Evolutionary conservation across 495 filamentous ascomycete species (phyloP), one percentile per base, ranked within the genome.

Genomic region (Lepidopterella palustris): DNA sequence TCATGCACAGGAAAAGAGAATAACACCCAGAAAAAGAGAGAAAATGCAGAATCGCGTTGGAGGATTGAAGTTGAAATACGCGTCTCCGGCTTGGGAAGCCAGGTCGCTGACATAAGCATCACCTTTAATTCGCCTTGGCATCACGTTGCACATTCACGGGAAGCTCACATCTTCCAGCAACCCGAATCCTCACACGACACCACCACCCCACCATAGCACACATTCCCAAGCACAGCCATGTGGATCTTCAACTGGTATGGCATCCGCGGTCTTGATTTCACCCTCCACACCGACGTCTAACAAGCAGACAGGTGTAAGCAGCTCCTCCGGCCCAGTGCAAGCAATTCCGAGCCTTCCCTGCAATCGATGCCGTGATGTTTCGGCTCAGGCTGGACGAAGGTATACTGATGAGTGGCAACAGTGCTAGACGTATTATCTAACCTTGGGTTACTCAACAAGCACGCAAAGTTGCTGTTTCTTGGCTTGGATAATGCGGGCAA

Each of bases 201-300:
- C 35, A 13, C 35, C 35, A 42, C 35, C 35, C 13, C 35, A 42
- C 10, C 10, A 15, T 18, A 11, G 18, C 35, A 13, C 18, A 42
- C 10, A 42, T 2, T 42, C 35, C 13, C 10, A 15, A 11, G 3
- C 35, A 10, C 13, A 50, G 24, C 71, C 60, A 96, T 97, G 92
- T 96, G 89, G 91, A 87, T 97, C 71, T 72, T 95, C 64, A 90
- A 90, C 83, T 97, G 92, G 92, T 95, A 89, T 93, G 88, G 18
- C 26, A 4, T 50, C 23, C 15, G 0, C 21, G 23, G 2, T 15
- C 5, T 50, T 45, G 51, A 21, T n/a, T 18, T 51, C 49, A 5
- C 47, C 32, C 51, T 24, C 32, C 11, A 53, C 11, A n/a, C 79
- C 63, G 23, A 53, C 35, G 51, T 32, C 49, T 42, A 64, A 48